phyloP scores from a whole-genome alignment of 257 asterid genomes.

The Gynochthodes officinalis region DNA sequence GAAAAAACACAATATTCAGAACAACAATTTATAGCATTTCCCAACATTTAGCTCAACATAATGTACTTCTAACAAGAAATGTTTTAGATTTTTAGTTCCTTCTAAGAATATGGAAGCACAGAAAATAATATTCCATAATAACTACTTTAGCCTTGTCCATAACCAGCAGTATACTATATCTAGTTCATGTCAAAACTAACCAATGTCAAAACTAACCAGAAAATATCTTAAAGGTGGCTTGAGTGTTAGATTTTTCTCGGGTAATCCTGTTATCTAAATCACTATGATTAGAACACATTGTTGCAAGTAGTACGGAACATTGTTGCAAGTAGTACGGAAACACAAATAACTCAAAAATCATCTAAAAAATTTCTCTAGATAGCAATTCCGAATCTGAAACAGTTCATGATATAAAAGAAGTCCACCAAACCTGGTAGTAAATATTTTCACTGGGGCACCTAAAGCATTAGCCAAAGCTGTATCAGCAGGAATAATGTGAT shows the following conservation, averaged over 20 bases:
- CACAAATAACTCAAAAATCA: neutral
- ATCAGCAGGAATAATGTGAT: conserved; percentile 78
- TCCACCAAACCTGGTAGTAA: conserved; percentile 71
- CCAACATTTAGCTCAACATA: neutral
- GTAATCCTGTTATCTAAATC: neutral
- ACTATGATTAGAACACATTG: neutral
- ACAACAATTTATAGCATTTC: neutral
- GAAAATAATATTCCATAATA: neutral
- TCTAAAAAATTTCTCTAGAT: neutral
- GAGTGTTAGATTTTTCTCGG: neutral
- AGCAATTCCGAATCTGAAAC: neutral
- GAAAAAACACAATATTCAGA: neutral
- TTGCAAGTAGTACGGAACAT: neutral
- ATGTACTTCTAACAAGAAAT: neutral
- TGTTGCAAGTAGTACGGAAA: neutral
- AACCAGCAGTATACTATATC: neutral
- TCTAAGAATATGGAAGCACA: neutral
- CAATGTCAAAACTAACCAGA: neutral
- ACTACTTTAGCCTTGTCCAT: neutral
- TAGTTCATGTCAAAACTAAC: too few species aligned
- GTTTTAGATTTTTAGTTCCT: neutral
- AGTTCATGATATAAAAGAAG: neutral
- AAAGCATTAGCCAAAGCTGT: conserved; percentile 66
- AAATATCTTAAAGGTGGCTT: neutral
- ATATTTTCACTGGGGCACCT: conserved; percentile 76